Percentiles rank a stretch among this genome's conserved stretches.
Evolutionary conservation across 1,139 yeast species (phyloP).

Genomic region (Geotrichum histeridarum): DNA sequence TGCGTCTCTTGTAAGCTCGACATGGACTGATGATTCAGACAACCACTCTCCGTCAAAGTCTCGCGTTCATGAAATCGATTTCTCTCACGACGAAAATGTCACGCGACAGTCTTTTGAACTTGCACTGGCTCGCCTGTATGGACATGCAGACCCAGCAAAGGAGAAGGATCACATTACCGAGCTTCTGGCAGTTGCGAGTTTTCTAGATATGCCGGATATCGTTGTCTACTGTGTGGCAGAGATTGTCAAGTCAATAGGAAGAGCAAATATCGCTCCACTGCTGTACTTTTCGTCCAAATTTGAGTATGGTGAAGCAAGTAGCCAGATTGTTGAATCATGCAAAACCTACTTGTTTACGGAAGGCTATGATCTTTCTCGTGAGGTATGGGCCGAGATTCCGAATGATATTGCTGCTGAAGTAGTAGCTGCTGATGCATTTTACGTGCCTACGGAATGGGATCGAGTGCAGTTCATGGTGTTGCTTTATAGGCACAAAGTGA

Average conservation of each 20-base stretch:
- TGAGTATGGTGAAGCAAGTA: conserved; percentile 46
- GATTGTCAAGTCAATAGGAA: conserved; percentile 37
- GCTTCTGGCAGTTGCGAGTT: conserved; percentile 48
- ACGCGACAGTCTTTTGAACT: conserved; percentile 45
- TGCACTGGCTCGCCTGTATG: conserved; percentile 45
- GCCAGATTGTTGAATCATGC: conserved; percentile 43
- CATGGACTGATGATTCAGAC: conserved; percentile 36
- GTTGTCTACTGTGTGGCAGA: conserved; percentile 43
- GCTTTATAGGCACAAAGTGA: conserved; percentile 20
- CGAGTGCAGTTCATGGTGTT: conserved; percentile 43
- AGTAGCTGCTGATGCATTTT: conserved; percentile 47
- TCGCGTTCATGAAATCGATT: conserved; percentile 33
- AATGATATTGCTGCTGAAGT: conserved; percentile 42
- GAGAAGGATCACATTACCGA: conserved; percentile 38
- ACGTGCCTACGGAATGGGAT: conserved; percentile 51
- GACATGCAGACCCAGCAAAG: conserved; percentile 36
- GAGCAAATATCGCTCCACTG: conserved; percentile 38
- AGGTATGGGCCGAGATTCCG: conserved; percentile 47
- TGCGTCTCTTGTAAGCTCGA: conserved; percentile 41
- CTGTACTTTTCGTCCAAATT: conserved; percentile 42
- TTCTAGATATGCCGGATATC: conserved; percentile 43
- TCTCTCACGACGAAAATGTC: conserved; percentile 42
- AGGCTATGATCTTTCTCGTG: conserved; percentile 45
- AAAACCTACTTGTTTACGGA: conserved; percentile 45
- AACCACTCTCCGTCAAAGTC: conserved; percentile 1